phyloP scores from a whole-genome alignment of 2,329 filamentous ascomycete species.

The Stachybotrys chlorohalonatus region DNA sequence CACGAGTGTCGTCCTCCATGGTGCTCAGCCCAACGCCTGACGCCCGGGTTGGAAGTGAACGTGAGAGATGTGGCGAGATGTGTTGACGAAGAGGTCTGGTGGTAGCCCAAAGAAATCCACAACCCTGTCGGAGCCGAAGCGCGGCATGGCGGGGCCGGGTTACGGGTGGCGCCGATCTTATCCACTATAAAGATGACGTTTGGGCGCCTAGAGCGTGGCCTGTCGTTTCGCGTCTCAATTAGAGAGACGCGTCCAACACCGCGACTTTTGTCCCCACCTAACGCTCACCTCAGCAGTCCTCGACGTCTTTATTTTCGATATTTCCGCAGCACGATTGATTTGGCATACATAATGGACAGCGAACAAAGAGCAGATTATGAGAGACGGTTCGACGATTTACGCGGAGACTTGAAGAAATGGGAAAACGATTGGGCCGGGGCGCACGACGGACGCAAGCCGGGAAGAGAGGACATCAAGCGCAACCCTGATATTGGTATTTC shows the following conservation, averaged over 20 bases:
- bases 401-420: constrained; percentile 65
- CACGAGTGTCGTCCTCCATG: constrained; percentile 14
- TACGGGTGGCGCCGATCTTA: not conserved
- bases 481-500: constrained; percentile 59
- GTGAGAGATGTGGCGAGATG: not conserved
- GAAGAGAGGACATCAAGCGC: constrained; percentile 66
- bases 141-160: not conserved
- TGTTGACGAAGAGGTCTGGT: not conserved
- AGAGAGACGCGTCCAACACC: not conserved
- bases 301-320: not conserved
- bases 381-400: constrained; percentile 42
- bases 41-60: not conserved
- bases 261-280: not conserved
- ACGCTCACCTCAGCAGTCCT: not conserved
- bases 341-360: constrained; percentile 33
- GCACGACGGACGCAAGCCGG: constrained; percentile 60
- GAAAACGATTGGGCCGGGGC: constrained; percentile 56
- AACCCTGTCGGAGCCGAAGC: not conserved
- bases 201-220: not conserved
- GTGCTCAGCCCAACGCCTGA: not conserved
- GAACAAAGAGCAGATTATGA: constrained; percentile 35
- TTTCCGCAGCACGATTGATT: not conserved
- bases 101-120: not conserved
- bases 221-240: not conserved
- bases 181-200: not conserved